Evolutionary conservation across 805 yeast species (phyloP).

Genomic region (Sungouiozyma intestinalis): DNA sequence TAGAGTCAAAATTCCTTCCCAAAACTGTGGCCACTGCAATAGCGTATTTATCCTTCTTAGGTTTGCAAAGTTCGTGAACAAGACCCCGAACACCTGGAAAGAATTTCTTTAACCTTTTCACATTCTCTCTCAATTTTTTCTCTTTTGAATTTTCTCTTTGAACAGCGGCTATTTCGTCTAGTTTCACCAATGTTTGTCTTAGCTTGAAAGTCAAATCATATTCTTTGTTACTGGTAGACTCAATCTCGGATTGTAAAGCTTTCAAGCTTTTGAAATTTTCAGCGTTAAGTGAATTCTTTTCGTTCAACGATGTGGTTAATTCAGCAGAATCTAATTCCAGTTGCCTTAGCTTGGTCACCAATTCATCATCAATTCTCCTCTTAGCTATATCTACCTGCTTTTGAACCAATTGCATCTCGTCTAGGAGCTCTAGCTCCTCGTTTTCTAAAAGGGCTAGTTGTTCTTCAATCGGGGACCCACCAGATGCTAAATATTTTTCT

Average conservation of each 20-base stretch:
- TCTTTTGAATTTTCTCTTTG: constrained; percentile 70
- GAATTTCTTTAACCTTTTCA: constrained; percentile 55
- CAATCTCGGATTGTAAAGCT: constrained; percentile 29
- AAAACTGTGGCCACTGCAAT: constrained; percentile 64
- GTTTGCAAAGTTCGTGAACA: constrained; percentile 69
- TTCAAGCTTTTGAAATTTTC: constrained; percentile 29
- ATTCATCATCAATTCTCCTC: constrained; percentile 26
- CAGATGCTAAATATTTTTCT: constrained; percentile 44
- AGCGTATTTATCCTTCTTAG: constrained; percentile 62
- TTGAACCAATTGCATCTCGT: constrained; percentile 31
- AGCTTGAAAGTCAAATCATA: constrained; percentile 53
- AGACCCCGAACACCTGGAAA: constrained; percentile 81
- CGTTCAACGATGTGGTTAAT: constrained; percentile 29
- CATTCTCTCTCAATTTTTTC: constrained; percentile 59
- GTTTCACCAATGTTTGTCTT: constrained; percentile 44
- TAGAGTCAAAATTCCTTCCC: constrained; percentile 71
- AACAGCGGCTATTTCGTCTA: constrained; percentile 66
- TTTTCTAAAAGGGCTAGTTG: constrained; percentile 32
- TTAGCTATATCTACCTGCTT: constrained; percentile 29
- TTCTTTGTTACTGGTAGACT: constrained; percentile 38
- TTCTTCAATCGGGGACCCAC: constrained; percentile 48
- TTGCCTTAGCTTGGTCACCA: constrained; percentile 28
- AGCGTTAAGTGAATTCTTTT: constrained; percentile 27
- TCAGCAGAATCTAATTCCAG: constrained; percentile 24
- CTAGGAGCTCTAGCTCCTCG: constrained; percentile 36